Evolutionary conservation across 805 yeast species (phyloP).

Genomic region (Pichia cephalocereana): DNA sequence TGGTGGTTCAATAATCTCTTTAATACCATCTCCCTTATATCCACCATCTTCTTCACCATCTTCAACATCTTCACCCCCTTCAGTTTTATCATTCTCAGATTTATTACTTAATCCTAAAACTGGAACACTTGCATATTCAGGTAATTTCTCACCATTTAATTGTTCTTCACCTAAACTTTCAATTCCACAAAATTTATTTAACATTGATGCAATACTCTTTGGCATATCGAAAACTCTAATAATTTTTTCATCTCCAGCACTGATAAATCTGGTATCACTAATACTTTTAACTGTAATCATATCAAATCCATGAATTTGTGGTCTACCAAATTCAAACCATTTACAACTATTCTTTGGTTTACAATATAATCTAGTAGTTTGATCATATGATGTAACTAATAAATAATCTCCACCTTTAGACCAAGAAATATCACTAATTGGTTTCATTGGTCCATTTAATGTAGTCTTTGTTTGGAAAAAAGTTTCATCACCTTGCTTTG

Average conservation of each 20-base stretch:
- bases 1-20: conserved; percentile 50
- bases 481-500: conserved; percentile 6
- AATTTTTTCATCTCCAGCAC: conserved; percentile 95
- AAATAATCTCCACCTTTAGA: conserved; percentile 55
- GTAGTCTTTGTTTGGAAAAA: conserved; percentile 36
- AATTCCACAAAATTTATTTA: conserved; percentile 34
- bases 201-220: conserved; percentile 55
- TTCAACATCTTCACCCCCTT: conserved; percentile 17
- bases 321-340: conserved; percentile 93
- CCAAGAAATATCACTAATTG: conserved; percentile 77
- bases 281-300: conserved; percentile 74
- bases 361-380: conserved; percentile 72
- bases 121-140: conserved; percentile 85
- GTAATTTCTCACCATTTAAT: conserved; percentile 23
- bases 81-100: conserved; percentile 47
- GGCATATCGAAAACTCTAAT: conserved; percentile 87
- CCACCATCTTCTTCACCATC: conserved; percentile 34
- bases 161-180: conserved; percentile 4
- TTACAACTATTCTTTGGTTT: conserved; percentile 40
- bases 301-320: conserved; percentile 97
- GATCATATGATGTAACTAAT: conserved; percentile 78
- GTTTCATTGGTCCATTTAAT: conserved; percentile 66
- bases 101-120: conserved; percentile 91
- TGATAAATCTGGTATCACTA: conserved; percentile 55
- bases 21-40: conserved; percentile 17